phyloP scores from a whole-genome alignment of 2,329 filamentous ascomycete species.

The Aspergillus niger region DNA sequence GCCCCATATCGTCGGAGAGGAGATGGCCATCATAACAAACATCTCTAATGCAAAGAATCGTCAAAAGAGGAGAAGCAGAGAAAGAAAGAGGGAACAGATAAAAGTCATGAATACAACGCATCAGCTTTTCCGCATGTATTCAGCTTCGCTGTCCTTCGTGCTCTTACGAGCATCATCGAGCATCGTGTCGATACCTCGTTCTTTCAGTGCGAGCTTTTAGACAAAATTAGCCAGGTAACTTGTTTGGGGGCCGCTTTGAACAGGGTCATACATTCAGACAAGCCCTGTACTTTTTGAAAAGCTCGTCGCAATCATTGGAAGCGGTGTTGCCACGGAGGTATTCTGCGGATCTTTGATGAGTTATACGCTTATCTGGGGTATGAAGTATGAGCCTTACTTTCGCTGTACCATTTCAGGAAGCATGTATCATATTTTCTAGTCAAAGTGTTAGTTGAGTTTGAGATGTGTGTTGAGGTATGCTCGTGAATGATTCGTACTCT shows the following conservation, averaged over 20 bases:
- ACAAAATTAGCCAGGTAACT: neutral
- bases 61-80: neutral
- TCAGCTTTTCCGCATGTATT: slow-evolving; percentile 56
- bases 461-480: slow-evolving; percentile 3
- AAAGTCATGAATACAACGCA: too few relatives aligned
- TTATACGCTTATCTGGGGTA: neutral
- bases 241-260: neutral
- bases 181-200: slow-evolving; percentile 88
- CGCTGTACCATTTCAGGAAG: slow-evolving; percentile 99
- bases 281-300: slow-evolving; percentile 86
- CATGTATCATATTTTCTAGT: slow-evolving; percentile 89
- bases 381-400: slow-evolving; percentile 63
- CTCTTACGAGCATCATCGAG: slow-evolving; percentile 87
- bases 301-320: slow-evolving; percentile 78
- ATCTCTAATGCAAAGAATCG: neutral
- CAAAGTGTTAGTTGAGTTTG: slow-evolving; percentile 21
- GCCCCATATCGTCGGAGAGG: neutral
- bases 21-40: neutral
- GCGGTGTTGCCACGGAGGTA: slow-evolving; percentile 84
- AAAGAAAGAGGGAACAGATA: neutral
- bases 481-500: slow-evolving; percentile 65
- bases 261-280: slow-evolving; percentile 71
- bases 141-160: slow-evolving; percentile 80
- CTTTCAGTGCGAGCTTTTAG: slow-evolving; percentile 75
- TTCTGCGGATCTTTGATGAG: slow-evolving; percentile 56